Conservation (phyloP, 139 green algal species). For the Tetraselmis striata region DNA sequence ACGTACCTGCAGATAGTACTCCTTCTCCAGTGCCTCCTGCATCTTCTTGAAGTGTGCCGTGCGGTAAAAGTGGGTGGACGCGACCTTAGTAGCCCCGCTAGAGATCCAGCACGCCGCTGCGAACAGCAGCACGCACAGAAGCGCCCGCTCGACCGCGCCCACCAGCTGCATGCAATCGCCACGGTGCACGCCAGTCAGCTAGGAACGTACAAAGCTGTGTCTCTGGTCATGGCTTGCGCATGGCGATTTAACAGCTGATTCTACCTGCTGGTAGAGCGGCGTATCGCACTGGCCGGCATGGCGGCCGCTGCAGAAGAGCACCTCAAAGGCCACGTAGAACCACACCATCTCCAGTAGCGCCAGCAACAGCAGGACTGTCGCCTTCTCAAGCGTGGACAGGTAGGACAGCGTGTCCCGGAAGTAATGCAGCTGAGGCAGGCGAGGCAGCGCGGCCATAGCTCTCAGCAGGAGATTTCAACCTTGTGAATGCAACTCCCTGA, state of each 20-base stretch:
- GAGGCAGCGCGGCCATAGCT: no score
- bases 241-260: no score
- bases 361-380: not conserved
- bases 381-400: not conserved
- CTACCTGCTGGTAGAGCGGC: not conserved
- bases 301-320: not conserved
- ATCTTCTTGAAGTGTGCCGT: constrained; percentile 64
- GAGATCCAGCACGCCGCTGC: constrained; percentile 62
- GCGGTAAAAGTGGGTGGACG: constrained; percentile 63
- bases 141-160: constrained; percentile 10
- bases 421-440: not conserved
- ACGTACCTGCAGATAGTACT: not conserved
- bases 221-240: no score
- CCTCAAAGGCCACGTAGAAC: not conserved
- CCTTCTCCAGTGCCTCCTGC: constrained; percentile 46
- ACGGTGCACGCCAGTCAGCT: no score
- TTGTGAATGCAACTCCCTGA: no score
- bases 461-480: no score
- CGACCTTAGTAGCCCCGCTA: constrained; percentile 56
- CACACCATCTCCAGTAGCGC: not conserved
- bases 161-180: not conserved
- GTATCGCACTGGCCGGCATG: not conserved
- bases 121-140: constrained; percentile 58
- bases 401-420: not conserved
- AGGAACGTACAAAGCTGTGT: no score